Base-by-base conservation (phyloP, 169 alveolate genomes). In the Cryptosporidium baileyi region DNA sequence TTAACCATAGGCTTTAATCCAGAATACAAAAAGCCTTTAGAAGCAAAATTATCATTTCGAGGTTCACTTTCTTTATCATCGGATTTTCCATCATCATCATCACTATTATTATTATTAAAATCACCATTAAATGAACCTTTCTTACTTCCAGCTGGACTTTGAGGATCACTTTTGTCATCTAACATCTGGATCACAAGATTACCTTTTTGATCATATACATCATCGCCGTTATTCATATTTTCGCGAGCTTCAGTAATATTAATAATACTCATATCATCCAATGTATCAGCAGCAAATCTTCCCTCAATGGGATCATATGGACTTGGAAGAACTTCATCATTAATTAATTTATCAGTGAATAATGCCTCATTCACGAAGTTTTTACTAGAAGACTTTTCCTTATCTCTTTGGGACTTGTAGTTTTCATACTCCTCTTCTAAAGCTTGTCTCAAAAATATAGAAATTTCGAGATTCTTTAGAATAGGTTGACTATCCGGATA, bases 221-320 rank as follows among this genome's bases (percentile, higher is more conserved):
- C 57, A 19, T 61, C 79, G 19, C 79, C 79, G 3, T 11, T 61
- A 15, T 17, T 38, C 1, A 40, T 17, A n/a, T 24, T 61, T 6
- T 3, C 36, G 17, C 22, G 19, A 5, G 79, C 79, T 1, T 61
- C 57, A n/a, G 28, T 0, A 0, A 61, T 61, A 17, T 61, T 19
- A 24, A 61, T 0, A 7, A 61, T 61, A 34, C 43, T n/a, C n/a
- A n/a, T n/a, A n/a, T n/a, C n/a, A n/a, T n/a, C n/a, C n/a, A n/a
- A n/a, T n/a, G n/a, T n/a, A n/a, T n/a, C n/a, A n/a, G n/a, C n/a
- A n/a, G n/a, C 49, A 19, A 60, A 54, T 51, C 81, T 65, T 4
- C 81, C 81, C 17, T 65, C 24, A 30, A 65, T 45, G n/a, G 81
- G 60, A 28, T 65, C 81, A 51, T 65, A 65, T 26, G 81, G 81